Conservation (phyloP, 2,329 filamentous ascomycete genomes). For the Scedosporium minutisporum region DNA sequence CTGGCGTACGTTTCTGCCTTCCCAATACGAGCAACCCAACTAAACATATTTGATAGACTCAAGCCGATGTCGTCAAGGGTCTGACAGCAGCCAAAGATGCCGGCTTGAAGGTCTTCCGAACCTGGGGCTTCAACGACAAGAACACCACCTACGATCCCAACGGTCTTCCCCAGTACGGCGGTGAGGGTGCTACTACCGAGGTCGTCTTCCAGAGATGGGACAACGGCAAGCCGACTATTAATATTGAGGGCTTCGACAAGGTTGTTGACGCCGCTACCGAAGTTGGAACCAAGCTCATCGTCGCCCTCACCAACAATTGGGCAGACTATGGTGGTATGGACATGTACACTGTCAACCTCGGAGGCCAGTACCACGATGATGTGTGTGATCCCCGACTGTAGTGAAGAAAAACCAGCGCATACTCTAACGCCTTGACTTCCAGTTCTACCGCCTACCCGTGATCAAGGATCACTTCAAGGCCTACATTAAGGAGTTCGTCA, state of each 20-base stretch:
- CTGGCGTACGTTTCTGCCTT: slow-evolving; percentile 27
- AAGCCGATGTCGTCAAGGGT: slow-evolving; percentile 35
- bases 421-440: not conserved
- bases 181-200: slow-evolving; percentile 33
- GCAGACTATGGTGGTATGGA: slow-evolving; percentile 52
- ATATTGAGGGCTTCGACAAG: slow-evolving; percentile 36
- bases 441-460: slow-evolving; percentile 38
- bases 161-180: slow-evolving; percentile 42
- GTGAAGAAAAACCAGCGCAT: not conserved
- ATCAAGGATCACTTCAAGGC: slow-evolving; percentile 44
- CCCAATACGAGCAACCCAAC: not conserved
- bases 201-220: slow-evolving; percentile 36
- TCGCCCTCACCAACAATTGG: slow-evolving; percentile 49
- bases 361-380: slow-evolving; percentile 40
- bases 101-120: slow-evolving; percentile 42
- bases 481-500: slow-evolving; percentile 51
- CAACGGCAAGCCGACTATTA: slow-evolving; percentile 32
- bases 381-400: slow-evolving; percentile 16
- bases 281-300: slow-evolving; percentile 40
- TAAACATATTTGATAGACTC: slow-evolving; percentile 23
- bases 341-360: slow-evolving; percentile 46
- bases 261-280: slow-evolving; percentile 40
- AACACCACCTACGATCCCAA: slow-evolving; percentile 34
- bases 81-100: slow-evolving; percentile 35
- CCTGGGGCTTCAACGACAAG: slow-evolving; percentile 49